Evolutionary conservation across 495 filamentous ascomycete genomes (phyloP), one percentile per base, ranked within the genome.

Genomic region (Lasiosphaeriaceae sp.): DNA sequence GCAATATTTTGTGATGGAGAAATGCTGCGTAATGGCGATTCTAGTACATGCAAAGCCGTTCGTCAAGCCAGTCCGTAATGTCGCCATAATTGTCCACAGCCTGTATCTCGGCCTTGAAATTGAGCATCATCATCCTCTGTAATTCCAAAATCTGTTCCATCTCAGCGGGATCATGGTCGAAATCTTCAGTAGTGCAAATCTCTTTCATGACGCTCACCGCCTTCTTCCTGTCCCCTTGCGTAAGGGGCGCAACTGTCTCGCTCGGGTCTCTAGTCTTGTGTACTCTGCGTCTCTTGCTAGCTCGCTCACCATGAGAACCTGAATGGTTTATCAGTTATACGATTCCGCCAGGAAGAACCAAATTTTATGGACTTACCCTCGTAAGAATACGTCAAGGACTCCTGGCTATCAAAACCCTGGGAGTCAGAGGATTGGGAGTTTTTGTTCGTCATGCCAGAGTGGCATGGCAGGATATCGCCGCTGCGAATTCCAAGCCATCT

Each of bases 51-150:
- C 29, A 59, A 7, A 80, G 60, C 46, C 66, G 72, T 37, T 64
- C 59, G 56, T 89, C 80, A 51, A 94, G 73, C 89, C 90, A 92
- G 1, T 64, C 54, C 16, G 82, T 80, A 35, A 94, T 66, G 14
- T 85, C 80, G 0, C 79, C 78, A 23, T 71, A 67, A 19, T 82
- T 75, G 56, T 90, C 90, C 52, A 96, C 74, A 9, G 88, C 77
- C 73, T 98, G 90, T 57, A 94, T 93, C 72, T 98, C 94, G 2
- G 87, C 90, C 67, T 98, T 98, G 50, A 90, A 57, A 62, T 89
- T 88, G 50, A 96, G 65, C 75, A 96, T 83, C 47, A 97, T 68
- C 92, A 97, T 97, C 4, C 80, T 70, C 72, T 96, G 93, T 60
- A 97, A 64, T 63, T 94, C 90, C 11, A 67, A 64, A 45, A 81